Base-by-base conservation (phyloP, 371 early-diverging fungal genomes). In the Conidiobolus incongruus region DNA sequence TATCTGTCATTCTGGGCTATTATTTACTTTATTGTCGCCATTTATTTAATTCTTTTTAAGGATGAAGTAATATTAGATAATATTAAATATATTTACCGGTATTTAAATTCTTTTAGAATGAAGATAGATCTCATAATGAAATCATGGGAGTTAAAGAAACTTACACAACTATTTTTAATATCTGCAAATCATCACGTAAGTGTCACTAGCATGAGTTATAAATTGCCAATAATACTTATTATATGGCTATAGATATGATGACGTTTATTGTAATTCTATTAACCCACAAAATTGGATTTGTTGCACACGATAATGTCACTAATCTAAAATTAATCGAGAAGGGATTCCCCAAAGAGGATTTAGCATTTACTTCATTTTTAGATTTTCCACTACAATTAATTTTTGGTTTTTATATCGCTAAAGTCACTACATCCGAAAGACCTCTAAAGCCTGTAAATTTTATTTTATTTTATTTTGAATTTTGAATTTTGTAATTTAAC, bases 371-470 rank as follows among this genome's bases (percentile, higher is more conserved):
- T 0, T 90, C 85, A 0, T 56, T 96, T 41, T 71, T 93, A 29
- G 93, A 94, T 55, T 96, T 96, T 46, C 97, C 97, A 0, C 64
- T 91, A 38, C 92, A 96, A 56, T 73, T 96, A 40, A 61, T 90
- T 46, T 86, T 94, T 62, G 97, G 97, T 2, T 93, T 89, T 55
- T 88, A 85, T 57, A 93, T 91, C 0, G 97, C 92, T 16, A 77
- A 81, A 48, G 93, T 93, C 94, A 86, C 85, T 24, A 72, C 63
- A 46, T 93, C 92, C 0, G 52, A 60, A 11, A 62, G 78, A 24
- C 92, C 93, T 1, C 56, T 92, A 49, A 70, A 66, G 34, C 92
- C 94, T 20, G 84, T 83, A 68, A 55, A 68, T 60, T 4, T 73
- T 74, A 47, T 74, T 70, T 16, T 73, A 72, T 48, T 68, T 64